Conservation (phyloP, 2,329 filamentous ascomycete species). For the Huntiella savannae region DNA sequence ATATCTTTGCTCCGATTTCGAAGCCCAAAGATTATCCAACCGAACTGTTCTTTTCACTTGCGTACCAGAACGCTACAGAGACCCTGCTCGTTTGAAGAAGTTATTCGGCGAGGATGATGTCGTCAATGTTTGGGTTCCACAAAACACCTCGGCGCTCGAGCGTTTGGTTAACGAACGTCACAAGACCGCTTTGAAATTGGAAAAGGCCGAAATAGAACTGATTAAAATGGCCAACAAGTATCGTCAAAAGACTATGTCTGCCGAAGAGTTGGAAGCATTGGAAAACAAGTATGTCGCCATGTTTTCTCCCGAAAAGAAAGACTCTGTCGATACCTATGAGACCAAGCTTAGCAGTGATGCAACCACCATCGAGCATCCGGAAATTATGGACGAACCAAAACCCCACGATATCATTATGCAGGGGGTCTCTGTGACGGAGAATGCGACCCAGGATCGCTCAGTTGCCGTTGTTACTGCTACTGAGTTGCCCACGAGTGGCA, state of each 20-base stretch:
- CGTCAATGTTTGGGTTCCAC: conserved; percentile 67
- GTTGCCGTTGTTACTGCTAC: no score
- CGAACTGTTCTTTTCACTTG: conserved; percentile 85
- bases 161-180: conserved; percentile 62
- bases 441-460: no score
- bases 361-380: conserved; percentile 19
- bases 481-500: no score
- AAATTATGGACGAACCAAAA: no score
- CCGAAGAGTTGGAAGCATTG: conserved; percentile 1
- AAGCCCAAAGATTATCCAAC: conserved; percentile 69
- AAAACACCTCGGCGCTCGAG: conserved; percentile 54
- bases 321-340: conserved; percentile 2
- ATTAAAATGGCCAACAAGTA: conserved; percentile 54
- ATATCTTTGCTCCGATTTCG: conserved; percentile 70
- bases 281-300: background rate
- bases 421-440: no score
- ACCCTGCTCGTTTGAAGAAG: conserved; percentile 50
- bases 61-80: conserved; percentile 58
- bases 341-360: conserved; percentile 32
- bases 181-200: conserved; percentile 55
- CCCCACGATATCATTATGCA: no score
- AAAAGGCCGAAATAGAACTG: conserved; percentile 64
- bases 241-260: conserved; percentile 27
- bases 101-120: conserved; percentile 59
- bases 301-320: background rate